Conservation (phyloP, 2,329 filamentous ascomycete genomes). For the Apiospora arundinis region DNA sequence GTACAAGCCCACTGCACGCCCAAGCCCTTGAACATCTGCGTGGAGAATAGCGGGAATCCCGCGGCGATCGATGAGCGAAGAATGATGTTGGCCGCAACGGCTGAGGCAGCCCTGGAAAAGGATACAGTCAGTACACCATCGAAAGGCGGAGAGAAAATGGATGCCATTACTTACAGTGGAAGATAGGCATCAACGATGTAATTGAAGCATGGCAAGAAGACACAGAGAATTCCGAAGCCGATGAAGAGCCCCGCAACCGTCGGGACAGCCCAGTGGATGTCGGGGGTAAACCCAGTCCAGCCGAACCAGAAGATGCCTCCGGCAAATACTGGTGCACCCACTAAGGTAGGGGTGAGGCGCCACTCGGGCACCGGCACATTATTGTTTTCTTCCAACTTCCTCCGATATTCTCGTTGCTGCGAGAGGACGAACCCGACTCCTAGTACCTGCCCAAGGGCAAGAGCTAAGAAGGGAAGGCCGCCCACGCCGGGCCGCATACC, state of each 20-base stretch:
- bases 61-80: conserved; percentile 49
- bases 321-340: conserved; percentile 7
- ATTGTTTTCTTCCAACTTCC: not conserved
- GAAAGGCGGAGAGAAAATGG: not conserved
- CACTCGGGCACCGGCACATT: conserved; percentile 17
- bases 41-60: conserved; percentile 51
- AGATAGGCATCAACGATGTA: conserved; percentile 18
- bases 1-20: conserved; percentile 44
- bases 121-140: not conserved
- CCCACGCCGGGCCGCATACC: not conserved
- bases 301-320: conserved; percentile 10
- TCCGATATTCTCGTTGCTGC: not conserved
- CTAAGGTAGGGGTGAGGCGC: not conserved
- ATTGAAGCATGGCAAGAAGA: conserved; percentile 19
- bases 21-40: conserved; percentile 46
- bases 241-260: conserved; percentile 9
- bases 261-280: conserved; percentile 19
- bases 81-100: conserved; percentile 50
- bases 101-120: conserved; percentile 5
- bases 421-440: not conserved
- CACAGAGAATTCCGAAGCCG: conserved; percentile 17
- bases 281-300: conserved; percentile 8
- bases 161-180: not conserved
- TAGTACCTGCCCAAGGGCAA: not conserved
- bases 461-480: conserved; percentile 18